These are phyloP conservation scores for Dovyalis caffra DNA, from an alignment of 345 rosid species.

Conservation along the genomic window DNA sequence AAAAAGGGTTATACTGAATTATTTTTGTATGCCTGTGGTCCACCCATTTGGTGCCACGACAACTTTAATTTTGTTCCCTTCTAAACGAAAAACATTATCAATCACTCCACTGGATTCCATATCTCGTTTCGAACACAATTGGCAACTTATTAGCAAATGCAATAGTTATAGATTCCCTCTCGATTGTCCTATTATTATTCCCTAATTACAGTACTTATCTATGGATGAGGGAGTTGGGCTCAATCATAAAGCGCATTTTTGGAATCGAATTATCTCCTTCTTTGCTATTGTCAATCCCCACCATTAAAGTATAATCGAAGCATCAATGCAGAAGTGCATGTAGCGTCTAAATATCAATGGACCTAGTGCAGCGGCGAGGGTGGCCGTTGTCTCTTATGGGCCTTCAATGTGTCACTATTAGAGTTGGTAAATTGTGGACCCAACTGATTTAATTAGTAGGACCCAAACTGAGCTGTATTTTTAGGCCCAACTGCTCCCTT, in stretches of 20 bases:
- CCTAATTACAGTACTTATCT: not conserved
- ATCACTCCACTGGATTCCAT: constrained; percentile 5
- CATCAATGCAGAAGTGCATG: not conserved
- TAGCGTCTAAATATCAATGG: not conserved
- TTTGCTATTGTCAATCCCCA: not conserved
- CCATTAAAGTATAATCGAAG: not conserved
- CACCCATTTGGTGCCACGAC: not conserved
- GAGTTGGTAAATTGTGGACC: constrained; percentile 21
- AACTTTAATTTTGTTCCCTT: constrained; percentile 4
- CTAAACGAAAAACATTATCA: constrained; percentile 1
- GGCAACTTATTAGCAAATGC: not conserved
- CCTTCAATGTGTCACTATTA: constrained; percentile 9
- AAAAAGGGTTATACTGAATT: too few species aligned
- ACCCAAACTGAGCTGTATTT: constrained; percentile 3
- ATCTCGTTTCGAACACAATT: not conserved
- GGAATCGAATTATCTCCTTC: not conserved
- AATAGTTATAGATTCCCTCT: not conserved
- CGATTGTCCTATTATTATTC: not conserved
- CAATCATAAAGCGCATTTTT: not conserved
- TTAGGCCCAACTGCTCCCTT: constrained; percentile 23
- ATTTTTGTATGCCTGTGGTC: not conserved
- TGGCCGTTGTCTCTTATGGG: constrained; percentile 28
- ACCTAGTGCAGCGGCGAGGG: not conserved
- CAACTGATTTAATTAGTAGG: not conserved
- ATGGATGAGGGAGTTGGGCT: not conserved